phyloP scores from a whole-genome alignment of 164 flowering plant genomes.

The Vitis labrusca region DNA sequence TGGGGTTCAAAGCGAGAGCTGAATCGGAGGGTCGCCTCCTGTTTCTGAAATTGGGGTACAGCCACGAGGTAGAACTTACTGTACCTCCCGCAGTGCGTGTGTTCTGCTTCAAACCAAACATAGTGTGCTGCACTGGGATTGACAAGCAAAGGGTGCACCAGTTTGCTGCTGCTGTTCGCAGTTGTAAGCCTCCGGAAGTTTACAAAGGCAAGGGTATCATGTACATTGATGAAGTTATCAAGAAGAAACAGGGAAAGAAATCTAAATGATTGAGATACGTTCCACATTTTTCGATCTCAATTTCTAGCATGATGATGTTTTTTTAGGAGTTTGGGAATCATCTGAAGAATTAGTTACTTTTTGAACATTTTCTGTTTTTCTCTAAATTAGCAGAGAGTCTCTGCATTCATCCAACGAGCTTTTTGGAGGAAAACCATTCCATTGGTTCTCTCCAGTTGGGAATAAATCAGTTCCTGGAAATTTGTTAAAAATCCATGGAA shows the following conservation, averaged over 20 bases:
- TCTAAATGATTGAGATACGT: slow-evolving; percentile 38
- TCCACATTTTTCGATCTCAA: no score
- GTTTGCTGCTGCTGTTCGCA: slow-evolving; percentile 81
- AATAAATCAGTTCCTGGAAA: no score
- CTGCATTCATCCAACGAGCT: not conserved
- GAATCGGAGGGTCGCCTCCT: slow-evolving; percentile 79
- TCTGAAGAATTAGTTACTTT: slow-evolving; percentile 1
- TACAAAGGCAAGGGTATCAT: slow-evolving; percentile 92
- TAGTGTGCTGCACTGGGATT: slow-evolving; percentile 81
- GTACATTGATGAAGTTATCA: slow-evolving; percentile 82
- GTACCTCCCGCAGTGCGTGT: slow-evolving; percentile 95
- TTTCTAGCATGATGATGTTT: not conserved
- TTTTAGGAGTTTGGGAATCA: not conserved
- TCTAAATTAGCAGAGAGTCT: not conserved
- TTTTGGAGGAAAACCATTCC: no score
- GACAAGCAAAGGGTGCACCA: slow-evolving; percentile 80
- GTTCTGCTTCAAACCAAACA: slow-evolving; percentile 78
- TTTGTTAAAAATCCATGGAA: no score
- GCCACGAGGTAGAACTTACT: slow-evolving; percentile 86
- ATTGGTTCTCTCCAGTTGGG: no score
- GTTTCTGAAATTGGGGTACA: slow-evolving; percentile 83
- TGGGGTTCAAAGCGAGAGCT: slow-evolving; percentile 91
- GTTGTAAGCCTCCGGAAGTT: slow-evolving; percentile 88
- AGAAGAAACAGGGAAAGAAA: slow-evolving; percentile 88
- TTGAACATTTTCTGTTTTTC: not conserved